Percentiles rank a stretch among this genome's conserved stretches.
Conservation (phyloP, 1,139 yeast species). For the Geotrichum aggregatum region DNA sequence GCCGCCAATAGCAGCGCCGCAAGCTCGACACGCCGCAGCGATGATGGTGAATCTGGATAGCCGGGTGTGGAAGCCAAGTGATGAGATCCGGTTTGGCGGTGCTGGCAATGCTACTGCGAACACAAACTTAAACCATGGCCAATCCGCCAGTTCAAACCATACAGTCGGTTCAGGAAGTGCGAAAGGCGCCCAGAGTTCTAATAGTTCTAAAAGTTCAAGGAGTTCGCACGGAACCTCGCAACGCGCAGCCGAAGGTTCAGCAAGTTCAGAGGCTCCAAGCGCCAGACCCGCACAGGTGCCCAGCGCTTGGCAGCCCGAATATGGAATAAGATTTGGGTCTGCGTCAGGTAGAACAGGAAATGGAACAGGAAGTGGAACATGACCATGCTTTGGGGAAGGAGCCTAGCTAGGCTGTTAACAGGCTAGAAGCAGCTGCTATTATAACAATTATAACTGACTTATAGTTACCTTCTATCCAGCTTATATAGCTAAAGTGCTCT, state of each 20-base stretch:
- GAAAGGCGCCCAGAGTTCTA: neutral
- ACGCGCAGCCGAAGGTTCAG: too few species aligned
- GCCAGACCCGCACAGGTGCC: neutral
- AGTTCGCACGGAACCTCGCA: neutral
- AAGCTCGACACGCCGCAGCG: slow-evolving; percentile 16
- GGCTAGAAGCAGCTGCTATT: too few species aligned
- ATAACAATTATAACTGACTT: too few species aligned
- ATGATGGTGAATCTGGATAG: neutral
- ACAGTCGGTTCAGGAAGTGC: too few species aligned
- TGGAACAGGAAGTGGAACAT: too few species aligned
- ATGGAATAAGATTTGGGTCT: slow-evolving; percentile 17
- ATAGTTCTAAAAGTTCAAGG: neutral
- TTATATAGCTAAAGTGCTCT: too few species aligned
- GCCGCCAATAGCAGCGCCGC: slow-evolving; percentile 17
- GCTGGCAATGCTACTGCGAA: neutral
- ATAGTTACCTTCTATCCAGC: too few species aligned
- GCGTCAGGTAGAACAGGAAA: too few species aligned
- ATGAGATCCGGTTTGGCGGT: slow-evolving; percentile 5
- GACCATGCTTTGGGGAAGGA: too few species aligned
- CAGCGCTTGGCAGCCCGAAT: slow-evolving; percentile 15
- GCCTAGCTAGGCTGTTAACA: too few species aligned
- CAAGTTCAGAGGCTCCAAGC: neutral
- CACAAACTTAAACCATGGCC: too few species aligned
- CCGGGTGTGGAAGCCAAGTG: slow-evolving; percentile 15
- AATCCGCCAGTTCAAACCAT: too few species aligned